Evolutionary conservation across 495 filamentous ascomycete species (phyloP).

Genomic region (Cudoniella acicularis): DNA sequence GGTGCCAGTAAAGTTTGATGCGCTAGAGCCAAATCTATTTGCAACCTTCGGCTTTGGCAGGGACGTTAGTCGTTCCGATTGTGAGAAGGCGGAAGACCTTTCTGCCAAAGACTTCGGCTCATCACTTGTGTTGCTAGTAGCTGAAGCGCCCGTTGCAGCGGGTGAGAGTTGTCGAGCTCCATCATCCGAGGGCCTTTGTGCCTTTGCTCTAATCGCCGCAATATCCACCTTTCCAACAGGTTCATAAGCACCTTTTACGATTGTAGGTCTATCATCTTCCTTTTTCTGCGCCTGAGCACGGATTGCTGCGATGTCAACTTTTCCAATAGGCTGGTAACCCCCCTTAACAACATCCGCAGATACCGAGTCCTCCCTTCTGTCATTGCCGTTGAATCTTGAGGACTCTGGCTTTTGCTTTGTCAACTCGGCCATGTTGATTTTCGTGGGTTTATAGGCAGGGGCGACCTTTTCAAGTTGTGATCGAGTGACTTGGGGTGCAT

Average conservation of each 20-base stretch:
- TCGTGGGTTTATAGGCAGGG: constrained; percentile 89
- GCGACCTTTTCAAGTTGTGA: constrained; percentile 89
- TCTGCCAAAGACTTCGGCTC: constrained; percentile 61
- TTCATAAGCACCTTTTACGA: constrained; percentile 88
- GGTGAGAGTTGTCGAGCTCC: constrained; percentile 30
- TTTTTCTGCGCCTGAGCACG: constrained; percentile 69
- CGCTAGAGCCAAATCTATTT: constrained; percentile 71
- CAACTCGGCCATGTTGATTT: constrained; percentile 80
- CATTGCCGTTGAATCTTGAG: constrained; percentile 45
- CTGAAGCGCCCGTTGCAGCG: constrained; percentile 34
- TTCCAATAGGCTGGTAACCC: constrained; percentile 93
- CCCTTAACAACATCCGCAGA: constrained; percentile 70
- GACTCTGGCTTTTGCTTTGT: constrained; percentile 64
- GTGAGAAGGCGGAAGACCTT: constrained; percentile 57
- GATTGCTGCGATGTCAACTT: constrained; percentile 91
- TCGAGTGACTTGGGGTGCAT: constrained; percentile 84
- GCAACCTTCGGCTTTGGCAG: constrained; percentile 92
- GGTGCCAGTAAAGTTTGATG: constrained; percentile 74
- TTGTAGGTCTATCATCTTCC: constrained; percentile 71
- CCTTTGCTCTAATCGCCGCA: constrained; percentile 78
- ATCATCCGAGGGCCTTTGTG: constrained; percentile 59
- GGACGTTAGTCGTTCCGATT: constrained; percentile 75
- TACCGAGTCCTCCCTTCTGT: constrained; percentile 30
- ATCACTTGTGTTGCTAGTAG: constrained; percentile 33
- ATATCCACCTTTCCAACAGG: constrained; percentile 95